Evolutionary conservation across 1,284 basidiomycete species (phyloP).

Genomic region (Vanrija pseudolonga): DNA sequence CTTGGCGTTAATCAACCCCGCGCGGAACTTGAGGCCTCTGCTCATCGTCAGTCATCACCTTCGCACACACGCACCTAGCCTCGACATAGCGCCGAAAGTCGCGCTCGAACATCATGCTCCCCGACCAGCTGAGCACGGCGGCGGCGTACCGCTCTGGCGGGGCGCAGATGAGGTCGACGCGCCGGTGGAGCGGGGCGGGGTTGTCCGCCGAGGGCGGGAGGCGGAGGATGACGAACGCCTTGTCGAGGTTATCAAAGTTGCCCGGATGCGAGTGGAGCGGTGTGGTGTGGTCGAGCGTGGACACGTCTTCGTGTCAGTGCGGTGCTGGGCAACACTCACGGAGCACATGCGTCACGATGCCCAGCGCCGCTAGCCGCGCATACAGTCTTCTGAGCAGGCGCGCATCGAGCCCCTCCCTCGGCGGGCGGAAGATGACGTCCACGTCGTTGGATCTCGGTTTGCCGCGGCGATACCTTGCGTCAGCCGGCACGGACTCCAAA

Average conservation of each 20-base stretch:
- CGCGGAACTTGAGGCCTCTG: conserved; percentile 45
- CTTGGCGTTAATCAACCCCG: conserved; percentile 31
- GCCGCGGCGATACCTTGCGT: conserved; percentile 41
- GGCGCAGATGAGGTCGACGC: conserved; percentile 46
- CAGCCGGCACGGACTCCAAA: neutral
- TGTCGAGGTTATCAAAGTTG: conserved; percentile 51
- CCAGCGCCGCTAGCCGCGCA: conserved; percentile 27
- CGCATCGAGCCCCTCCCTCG: conserved; percentile 24
- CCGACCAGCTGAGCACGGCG: conserved; percentile 46
- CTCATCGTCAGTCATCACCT: neutral
- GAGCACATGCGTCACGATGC: conserved; percentile 47
- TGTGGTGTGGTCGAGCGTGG: conserved; percentile 15
- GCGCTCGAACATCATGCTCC: conserved; percentile 51
- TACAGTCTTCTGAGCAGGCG: conserved; percentile 34
- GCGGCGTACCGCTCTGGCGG: conserved; percentile 44
- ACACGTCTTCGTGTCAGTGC: conserved; percentile 25
- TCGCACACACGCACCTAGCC: conserved; percentile 17
- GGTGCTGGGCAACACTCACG: conserved; percentile 25
- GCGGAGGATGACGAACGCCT: conserved; percentile 42
- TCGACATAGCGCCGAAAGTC: conserved; percentile 46
- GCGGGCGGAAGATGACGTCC: conserved; percentile 46
- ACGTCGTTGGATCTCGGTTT: conserved; percentile 45
- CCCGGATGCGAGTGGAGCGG: conserved; percentile 34
- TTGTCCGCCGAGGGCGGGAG: conserved; percentile 19
- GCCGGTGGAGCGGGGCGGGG: conserved; percentile 29